phyloP scores from a whole-genome alignment of 2,329 filamentous ascomycete genomes.

The Teratosphaeria gauchensis region DNA sequence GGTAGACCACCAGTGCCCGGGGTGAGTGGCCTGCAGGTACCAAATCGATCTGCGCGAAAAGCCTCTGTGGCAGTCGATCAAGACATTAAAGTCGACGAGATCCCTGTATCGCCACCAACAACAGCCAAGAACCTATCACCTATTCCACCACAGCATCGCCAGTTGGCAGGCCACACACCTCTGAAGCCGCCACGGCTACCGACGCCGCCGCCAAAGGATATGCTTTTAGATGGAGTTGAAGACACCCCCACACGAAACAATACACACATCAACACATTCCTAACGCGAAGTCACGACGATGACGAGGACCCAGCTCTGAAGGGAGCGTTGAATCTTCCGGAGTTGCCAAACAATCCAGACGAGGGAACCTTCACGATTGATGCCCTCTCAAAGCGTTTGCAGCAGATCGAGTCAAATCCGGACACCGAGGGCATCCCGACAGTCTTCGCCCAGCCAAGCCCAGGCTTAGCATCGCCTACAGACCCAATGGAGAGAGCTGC shows the following conservation, averaged over 20 bases:
- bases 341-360: slow-evolving; percentile 24
- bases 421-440: slow-evolving; percentile 22
- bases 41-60: background rate
- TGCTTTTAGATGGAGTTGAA: slow-evolving; percentile 20
- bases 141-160: slow-evolving; percentile 20
- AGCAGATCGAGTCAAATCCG: slow-evolving; percentile 25
- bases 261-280: slow-evolving; percentile 24
- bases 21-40: background rate
- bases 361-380: slow-evolving; percentile 28
- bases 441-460: slow-evolving; percentile 19
- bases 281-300: slow-evolving; percentile 18
- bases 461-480: slow-evolving; percentile 20
- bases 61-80: slow-evolving; percentile 16
- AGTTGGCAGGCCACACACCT: slow-evolving; percentile 26
- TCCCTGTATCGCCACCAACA: slow-evolving; percentile 17
- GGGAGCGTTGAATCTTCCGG: slow-evolving; percentile 27
- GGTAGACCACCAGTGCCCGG: slow-evolving; percentile 6
- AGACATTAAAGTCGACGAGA: slow-evolving; percentile 21
- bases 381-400: slow-evolving; percentile 20
- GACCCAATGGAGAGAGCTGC: background rate
- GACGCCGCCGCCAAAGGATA: slow-evolving; percentile 18
- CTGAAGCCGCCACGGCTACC: slow-evolving; percentile 20
- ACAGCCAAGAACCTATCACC: slow-evolving; percentile 19
- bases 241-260: slow-evolving; percentile 28
- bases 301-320: slow-evolving; percentile 24